These are phyloP conservation scores for Ricinus communis DNA, from an alignment of 345 rosid genomes.

Conservation along the genomic window DNA sequence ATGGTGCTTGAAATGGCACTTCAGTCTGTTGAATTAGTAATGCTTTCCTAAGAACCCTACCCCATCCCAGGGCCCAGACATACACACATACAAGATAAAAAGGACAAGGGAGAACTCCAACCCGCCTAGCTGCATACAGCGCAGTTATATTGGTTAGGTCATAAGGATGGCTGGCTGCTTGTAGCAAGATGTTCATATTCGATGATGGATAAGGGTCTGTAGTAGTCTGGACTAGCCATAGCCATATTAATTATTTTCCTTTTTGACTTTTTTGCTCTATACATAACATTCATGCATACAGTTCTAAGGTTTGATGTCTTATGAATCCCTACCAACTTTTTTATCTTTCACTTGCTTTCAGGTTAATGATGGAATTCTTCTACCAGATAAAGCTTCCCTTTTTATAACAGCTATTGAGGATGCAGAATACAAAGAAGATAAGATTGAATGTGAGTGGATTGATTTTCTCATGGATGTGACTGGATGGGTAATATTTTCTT, in stretches of 20 bases:
- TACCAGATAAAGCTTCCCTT: slow-evolving; percentile 93
- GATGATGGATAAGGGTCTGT: too few relatives aligned
- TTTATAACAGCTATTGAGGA: slow-evolving; percentile 92
- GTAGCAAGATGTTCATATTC: background rate
- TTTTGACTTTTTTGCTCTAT: too few relatives aligned
- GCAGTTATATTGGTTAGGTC: too few relatives aligned
- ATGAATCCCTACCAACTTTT: background rate
- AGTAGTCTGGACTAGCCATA: too few relatives aligned
- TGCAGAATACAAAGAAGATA: slow-evolving; percentile 92
- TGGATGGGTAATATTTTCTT: slow-evolving; percentile 4
- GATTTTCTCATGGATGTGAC: background rate
- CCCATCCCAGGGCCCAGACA: too few relatives aligned
- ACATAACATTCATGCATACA: background rate
- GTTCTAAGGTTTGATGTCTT: background rate
- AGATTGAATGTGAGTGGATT: slow-evolving; percentile 77
- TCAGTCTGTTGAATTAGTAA: too few relatives aligned
- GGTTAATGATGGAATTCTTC: slow-evolving; percentile 77
- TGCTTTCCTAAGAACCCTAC: too few relatives aligned
- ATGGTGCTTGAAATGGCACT: too few relatives aligned
- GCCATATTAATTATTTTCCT: too few relatives aligned
- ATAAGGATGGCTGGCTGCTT: background rate
- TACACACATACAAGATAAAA: too few relatives aligned
- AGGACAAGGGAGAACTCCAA: too few relatives aligned
- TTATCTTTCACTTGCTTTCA: slow-evolving; percentile 25
- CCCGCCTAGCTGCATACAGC: too few relatives aligned